Evolutionary conservation across 306 rosid genomes (phyloP).

Genomic region (Inga oerstediana): DNA sequence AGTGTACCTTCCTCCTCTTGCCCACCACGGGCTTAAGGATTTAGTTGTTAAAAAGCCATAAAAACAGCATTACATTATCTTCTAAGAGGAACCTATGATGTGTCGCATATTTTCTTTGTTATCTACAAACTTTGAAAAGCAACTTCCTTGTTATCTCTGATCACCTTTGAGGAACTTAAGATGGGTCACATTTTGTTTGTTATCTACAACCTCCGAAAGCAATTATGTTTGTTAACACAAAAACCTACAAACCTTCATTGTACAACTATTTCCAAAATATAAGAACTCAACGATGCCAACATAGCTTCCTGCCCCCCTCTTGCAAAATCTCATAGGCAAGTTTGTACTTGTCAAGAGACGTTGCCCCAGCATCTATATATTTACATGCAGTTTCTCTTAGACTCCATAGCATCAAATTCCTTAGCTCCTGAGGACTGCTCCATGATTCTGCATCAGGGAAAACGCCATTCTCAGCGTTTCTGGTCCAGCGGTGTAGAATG

Average conservation of each 20-base stretch:
- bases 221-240: slow-evolving; percentile 21
- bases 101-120: no score
- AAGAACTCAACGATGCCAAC: slow-evolving; percentile 74
- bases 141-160: no score
- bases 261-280: slow-evolving; percentile 35
- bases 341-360: slow-evolving; percentile 83
- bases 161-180: no score
- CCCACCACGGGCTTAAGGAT: no score
- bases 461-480: slow-evolving; percentile 84
- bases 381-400: slow-evolving; percentile 90
- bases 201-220: no score
- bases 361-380: slow-evolving; percentile 86
- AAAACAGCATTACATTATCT: no score
- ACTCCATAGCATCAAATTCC: slow-evolving; percentile 88
- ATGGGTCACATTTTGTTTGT: no score
- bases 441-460: slow-evolving; percentile 69
- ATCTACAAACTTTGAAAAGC: no score
- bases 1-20: no score
- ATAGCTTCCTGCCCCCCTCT: slow-evolving; percentile 88
- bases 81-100: no score
- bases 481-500: slow-evolving; percentile 88
- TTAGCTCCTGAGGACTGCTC: slow-evolving; percentile 74
- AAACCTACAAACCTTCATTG: slow-evolving; percentile 39
- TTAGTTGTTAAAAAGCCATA: no score
- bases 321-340: slow-evolving; percentile 89